A percentile compares a stretch with the other conserved stretches of the same genome.
Conservation (phyloP, 306 rosid genomes). For the Sicyos edulis region DNA sequence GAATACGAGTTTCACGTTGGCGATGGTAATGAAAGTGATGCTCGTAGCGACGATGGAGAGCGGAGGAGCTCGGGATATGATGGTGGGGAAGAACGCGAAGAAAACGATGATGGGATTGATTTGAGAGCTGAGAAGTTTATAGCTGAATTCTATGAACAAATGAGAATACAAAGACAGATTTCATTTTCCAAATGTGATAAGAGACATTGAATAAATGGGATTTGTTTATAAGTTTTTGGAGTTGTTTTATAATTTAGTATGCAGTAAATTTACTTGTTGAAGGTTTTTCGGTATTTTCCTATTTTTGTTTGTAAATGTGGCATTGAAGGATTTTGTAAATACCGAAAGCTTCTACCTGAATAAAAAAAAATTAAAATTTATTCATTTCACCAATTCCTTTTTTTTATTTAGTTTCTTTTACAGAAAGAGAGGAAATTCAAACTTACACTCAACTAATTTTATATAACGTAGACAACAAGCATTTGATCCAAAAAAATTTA, state of each 20-base stretch:
- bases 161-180: constrained; percentile 52
- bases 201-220: background rate
- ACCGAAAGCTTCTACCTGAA: constrained; percentile 19
- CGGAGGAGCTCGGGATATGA: constrained; percentile 29
- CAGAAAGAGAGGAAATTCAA: background rate
- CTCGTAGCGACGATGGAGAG: constrained; percentile 19
- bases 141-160: constrained; percentile 57
- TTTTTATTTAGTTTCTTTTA: background rate
- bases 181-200: constrained; percentile 32
- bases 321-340: constrained; percentile 40
- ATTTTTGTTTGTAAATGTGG: background rate
- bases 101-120: constrained; percentile 37
- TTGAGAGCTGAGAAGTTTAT: constrained; percentile 75
- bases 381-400: background rate
- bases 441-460: background rate
- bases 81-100: constrained; percentile 9
- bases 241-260: background rate
- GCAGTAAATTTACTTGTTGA: no score
- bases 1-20: constrained; percentile 35
- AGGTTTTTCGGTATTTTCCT: no score
- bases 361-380: no score
- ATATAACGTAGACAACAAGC: background rate
- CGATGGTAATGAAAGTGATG: background rate
- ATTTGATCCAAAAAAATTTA: no score
- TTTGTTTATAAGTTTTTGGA: background rate